phyloP scores from a whole-genome alignment of 2,329 filamentous ascomycete species.

The Plenodomus biglobosus region DNA sequence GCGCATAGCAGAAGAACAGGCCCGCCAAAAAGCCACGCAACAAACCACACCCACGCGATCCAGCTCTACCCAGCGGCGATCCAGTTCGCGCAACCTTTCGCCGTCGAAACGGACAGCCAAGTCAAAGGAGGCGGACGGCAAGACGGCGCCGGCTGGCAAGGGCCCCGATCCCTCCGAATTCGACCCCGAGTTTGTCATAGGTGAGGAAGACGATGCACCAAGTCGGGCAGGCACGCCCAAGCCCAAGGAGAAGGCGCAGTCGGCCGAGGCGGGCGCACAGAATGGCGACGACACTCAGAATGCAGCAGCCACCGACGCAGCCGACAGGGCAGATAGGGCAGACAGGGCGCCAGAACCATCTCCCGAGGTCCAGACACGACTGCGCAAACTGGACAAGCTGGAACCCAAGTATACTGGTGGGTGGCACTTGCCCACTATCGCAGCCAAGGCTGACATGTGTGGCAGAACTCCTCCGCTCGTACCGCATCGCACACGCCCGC shows the following conservation, averaged over 20 bases:
- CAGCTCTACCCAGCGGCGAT: conserved; percentile 50
- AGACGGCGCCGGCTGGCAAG: conserved; percentile 52
- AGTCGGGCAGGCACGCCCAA: conserved; percentile 64
- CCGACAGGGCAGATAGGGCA: conserved; percentile 29
- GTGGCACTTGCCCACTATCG: conserved; percentile 1
- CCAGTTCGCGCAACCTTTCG: conserved; percentile 48
- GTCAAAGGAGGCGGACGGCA: conserved; percentile 38
- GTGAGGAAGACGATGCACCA: conserved; percentile 71
- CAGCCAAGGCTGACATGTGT: conserved; percentile 12
- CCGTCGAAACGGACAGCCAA: conserved; percentile 39
- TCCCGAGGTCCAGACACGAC: conserved; percentile 70
- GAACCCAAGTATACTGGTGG: conserved; percentile 82
- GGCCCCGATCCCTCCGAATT: conserved; percentile 84
- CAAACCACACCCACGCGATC: conserved; percentile 49
- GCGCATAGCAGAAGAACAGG: conserved; percentile 88
- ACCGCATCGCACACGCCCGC: conserved; percentile 84
- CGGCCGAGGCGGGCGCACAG: conserved; percentile 20
- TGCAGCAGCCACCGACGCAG: conserved; percentile 29
- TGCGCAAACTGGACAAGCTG: conserved; percentile 86
- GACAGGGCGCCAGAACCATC: conserved; percentile 61
- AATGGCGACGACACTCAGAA: conserved; percentile 38
- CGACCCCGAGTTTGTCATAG: conserved; percentile 81
- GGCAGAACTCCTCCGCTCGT: conserved; percentile 85
- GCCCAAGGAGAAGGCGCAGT: conserved; percentile 47
- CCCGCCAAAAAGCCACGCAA: conserved; percentile 63